phyloP scores from a whole-genome alignment of 306 rosid genomes.

The Sechiopsis laciniata region DNA sequence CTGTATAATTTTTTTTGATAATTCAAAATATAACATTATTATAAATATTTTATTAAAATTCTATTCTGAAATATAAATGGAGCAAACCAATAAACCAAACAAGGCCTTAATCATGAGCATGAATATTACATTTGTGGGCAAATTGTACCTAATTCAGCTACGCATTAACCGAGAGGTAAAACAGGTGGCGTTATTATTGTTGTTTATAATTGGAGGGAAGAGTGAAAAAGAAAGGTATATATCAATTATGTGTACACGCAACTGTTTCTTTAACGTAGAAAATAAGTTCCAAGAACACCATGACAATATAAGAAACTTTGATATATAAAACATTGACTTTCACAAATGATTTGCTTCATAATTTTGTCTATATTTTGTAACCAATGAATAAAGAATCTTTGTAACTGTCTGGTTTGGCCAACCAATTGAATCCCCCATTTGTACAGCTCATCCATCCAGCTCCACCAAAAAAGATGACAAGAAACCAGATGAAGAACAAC shows the following conservation, averaged over 20 bases:
- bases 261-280: conserved; percentile 1
- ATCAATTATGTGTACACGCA: not conserved
- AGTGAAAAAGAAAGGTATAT: too few relatives aligned
- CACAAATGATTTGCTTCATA: not conserved
- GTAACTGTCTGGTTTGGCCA: conserved; percentile 22
- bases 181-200: too few relatives aligned
- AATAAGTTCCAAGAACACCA: not conserved
- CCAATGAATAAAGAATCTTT: conserved; percentile 80
- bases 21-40: too few relatives aligned
- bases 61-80: too few relatives aligned
- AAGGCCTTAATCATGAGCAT: too few relatives aligned
- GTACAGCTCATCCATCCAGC: conserved; percentile 25
- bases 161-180: too few relatives aligned
- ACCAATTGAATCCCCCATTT: conserved; percentile 29
- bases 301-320: not conserved
- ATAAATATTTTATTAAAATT: too few relatives aligned
- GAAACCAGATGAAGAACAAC: conserved; percentile 9
- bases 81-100: too few relatives aligned
- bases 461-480: conserved; percentile 11
- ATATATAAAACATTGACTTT: not conserved
- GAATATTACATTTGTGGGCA: too few relatives aligned
- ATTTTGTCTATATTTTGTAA: conserved; percentile 23
- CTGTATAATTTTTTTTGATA: too few relatives aligned
- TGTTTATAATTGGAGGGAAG: too few relatives aligned
- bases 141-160: too few relatives aligned